Percentiles rank a stretch among this genome's conserved stretches.
These are phyloP conservation scores for Aspergillus sp. DNA, from an alignment of 2,329 filamentous ascomycete genomes.

Conservation along the genomic window DNA sequence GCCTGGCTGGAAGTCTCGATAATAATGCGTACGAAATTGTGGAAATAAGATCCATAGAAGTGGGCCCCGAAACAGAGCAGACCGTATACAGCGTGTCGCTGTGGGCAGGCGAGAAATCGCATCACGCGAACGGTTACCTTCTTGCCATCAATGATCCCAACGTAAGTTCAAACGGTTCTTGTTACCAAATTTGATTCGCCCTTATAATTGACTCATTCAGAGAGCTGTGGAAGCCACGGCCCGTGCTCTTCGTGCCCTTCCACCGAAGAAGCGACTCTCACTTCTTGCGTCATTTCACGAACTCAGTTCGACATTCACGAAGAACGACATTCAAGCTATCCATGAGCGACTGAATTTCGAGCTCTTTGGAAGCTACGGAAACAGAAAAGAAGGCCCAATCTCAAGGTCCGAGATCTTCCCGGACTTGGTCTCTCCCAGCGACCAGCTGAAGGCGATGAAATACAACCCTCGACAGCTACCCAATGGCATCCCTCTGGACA, in stretches of 20 bases:
- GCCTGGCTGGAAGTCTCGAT: not conserved
- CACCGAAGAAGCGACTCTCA: not conserved
- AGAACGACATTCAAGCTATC: not conserved
- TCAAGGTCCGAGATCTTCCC: not conserved
- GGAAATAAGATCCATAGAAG: not conserved
- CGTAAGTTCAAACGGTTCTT: not conserved
- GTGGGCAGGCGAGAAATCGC: not conserved
- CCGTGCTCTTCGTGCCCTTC: not conserved
- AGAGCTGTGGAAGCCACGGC: not conserved
- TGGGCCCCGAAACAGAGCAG: not conserved
- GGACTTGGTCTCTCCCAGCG: not conserved
- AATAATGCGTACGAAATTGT: not conserved
- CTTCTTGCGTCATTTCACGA: not conserved
- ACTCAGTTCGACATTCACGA: not conserved
- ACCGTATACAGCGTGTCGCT: not conserved
- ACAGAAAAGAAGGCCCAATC: not conserved
- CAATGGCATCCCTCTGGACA: not conserved
- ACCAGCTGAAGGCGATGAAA: not conserved
- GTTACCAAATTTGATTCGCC: not conserved
- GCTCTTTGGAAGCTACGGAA: not conserved
- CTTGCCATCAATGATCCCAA: not conserved
- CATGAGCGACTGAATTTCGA: not conserved
- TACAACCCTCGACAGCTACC: not conserved
- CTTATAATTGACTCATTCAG: not conserved
- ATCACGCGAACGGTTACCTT: not conserved